These are phyloP conservation scores for Plasmopara muralis DNA, from an alignment of 352 stramenopile species.

Conservation along the genomic window DNA sequence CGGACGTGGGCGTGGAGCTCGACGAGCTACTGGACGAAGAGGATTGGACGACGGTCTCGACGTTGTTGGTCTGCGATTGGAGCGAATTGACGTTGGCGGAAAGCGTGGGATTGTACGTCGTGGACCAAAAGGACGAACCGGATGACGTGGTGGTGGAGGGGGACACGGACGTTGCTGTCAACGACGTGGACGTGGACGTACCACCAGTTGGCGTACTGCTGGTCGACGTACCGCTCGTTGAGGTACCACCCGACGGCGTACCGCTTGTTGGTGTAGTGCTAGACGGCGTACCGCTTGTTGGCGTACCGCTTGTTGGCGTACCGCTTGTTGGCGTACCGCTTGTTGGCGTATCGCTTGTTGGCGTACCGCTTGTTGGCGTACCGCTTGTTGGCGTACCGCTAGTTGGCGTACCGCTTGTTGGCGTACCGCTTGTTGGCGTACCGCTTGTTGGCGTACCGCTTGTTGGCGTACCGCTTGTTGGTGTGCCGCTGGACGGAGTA, in stretches of 20 bases:
- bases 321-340: slow-evolving; percentile 3
- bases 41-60: slow-evolving; percentile 57
- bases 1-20: slow-evolving; percentile 12
- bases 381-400: background rate
- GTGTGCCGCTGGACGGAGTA: slow-evolving; percentile 4
- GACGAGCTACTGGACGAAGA: slow-evolving; percentile 24
- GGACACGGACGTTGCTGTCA: slow-evolving; percentile 16
- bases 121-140: slow-evolving; percentile 31
- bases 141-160: slow-evolving; percentile 26
- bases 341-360: background rate
- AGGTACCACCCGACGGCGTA: slow-evolving; percentile 5
- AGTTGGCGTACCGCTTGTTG: background rate
- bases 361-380: background rate
- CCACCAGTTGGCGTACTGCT: slow-evolving; percentile 5
- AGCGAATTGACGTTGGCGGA: slow-evolving; percentile 42
- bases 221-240: slow-evolving; percentile 3
- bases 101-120: slow-evolving; percentile 48
- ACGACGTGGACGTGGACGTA: slow-evolving; percentile 5
- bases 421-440: slow-evolving; percentile 5
- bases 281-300: background rate
- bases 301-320: background rate
- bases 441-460: slow-evolving; percentile 4
- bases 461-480: slow-evolving; percentile 8
- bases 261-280: background rate
- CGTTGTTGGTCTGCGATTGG: slow-evolving; percentile 39